These are phyloP conservation scores for Pythium utonaiense DNA, from an alignment of 352 stramenopile species.

Conservation along the genomic window DNA sequence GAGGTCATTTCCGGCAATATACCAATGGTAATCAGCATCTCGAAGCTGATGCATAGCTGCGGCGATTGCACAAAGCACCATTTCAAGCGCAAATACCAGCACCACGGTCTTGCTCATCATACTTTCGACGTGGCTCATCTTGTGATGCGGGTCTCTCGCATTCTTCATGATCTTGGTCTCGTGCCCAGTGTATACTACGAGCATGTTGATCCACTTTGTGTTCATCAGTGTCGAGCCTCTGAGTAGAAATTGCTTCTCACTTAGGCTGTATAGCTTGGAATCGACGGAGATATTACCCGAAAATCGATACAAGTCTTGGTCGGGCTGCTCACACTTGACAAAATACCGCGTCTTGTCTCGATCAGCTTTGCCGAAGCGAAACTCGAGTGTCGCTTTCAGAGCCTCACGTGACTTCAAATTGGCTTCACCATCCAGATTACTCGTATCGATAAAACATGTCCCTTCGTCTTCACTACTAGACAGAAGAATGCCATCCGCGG, in stretches of 20 bases:
- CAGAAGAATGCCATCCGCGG: conserved; percentile 90
- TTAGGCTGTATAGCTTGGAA: conserved; percentile 57
- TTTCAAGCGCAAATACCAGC: conserved; percentile 69
- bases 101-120: conserved; percentile 78
- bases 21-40: conserved; percentile 18
- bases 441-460: conserved; percentile 79
- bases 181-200: conserved; percentile 80
- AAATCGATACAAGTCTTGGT: conserved; percentile 79
- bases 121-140: conserved; percentile 78
- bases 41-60: conserved; percentile 34
- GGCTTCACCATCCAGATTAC: conserved; percentile 76
- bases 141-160: conserved; percentile 70
- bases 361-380: conserved; percentile 27
- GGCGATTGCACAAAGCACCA: conserved; percentile 58
- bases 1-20: conserved; percentile 4
- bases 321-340: conserved; percentile 72
- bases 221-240: conserved; percentile 78
- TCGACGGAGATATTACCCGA: conserved; percentile 64
- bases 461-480: conserved; percentile 80
- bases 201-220: conserved; percentile 64
- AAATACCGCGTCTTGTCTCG: conserved; percentile 53
- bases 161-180: conserved; percentile 93
- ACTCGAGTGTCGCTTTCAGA: conserved; percentile 31
- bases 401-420: conserved; percentile 71
- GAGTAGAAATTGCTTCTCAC: conserved; percentile 71